phyloP scores from a whole-genome alignment of 805 yeast species.

The Teunomyces gatunensis region DNA sequence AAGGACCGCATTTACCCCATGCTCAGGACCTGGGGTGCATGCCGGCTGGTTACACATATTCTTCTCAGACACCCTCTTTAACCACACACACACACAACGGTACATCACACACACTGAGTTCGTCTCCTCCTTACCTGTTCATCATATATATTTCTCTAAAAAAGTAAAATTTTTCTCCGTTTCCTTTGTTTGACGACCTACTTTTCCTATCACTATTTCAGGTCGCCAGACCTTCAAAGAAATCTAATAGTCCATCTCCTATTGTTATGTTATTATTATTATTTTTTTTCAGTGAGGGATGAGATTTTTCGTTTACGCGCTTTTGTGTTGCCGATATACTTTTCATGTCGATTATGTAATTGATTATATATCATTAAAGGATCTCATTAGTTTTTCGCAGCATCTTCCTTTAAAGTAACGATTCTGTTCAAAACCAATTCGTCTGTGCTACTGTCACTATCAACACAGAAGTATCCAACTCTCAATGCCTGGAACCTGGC shows the following conservation, averaged over 20 bases:
- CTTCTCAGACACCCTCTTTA: not conserved
- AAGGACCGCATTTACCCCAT: conserved; percentile 1
- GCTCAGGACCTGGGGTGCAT: not conserved
- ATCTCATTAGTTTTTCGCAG: conserved; percentile 38
- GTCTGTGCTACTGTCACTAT: conserved; percentile 65
- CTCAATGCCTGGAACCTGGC: conserved; percentile 97
- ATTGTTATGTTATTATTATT: not conserved
- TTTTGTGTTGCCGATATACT: not conserved
- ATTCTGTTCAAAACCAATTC: conserved; percentile 80
- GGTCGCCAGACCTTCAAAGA: not conserved
- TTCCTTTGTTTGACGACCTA: not conserved
- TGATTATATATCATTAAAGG: not conserved
- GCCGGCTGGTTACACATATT: not conserved
- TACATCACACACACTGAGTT: not conserved
- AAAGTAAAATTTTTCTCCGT: not conserved
- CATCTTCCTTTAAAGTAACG: conserved; percentile 88
- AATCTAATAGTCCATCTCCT: not conserved
- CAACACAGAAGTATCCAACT: conserved; percentile 93
- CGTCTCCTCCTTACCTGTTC: not conserved
- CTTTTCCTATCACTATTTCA: not conserved
- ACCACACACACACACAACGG: not conserved
- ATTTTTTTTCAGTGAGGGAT: no score
- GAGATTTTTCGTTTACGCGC: no score
- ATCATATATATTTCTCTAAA: not conserved
- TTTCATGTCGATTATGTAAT: not conserved